Conservation (phyloP, 202 grass and related monocot genomes). For the Alloteropsis angusta region DNA sequence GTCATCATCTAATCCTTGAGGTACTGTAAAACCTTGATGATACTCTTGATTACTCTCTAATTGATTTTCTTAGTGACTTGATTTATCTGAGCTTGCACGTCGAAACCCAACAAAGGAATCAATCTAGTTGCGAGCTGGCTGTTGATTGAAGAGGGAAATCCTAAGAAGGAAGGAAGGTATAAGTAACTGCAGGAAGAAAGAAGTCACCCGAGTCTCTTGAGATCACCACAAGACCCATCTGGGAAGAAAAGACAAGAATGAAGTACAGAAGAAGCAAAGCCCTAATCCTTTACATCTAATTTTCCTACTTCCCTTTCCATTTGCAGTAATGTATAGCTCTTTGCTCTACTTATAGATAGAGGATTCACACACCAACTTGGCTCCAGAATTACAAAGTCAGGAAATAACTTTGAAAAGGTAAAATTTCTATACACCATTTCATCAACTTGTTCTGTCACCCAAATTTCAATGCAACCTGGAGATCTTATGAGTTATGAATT, state of each 20-base stretch:
- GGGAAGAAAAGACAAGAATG: conserved; percentile 51
- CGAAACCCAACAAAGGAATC: background rate
- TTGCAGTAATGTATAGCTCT: conserved; percentile 5
- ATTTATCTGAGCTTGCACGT: background rate
- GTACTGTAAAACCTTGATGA: background rate
- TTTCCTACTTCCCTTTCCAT: conserved; percentile 5
- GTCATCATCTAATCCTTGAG: background rate
- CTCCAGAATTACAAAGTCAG: conserved; percentile 1
- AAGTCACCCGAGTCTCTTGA: conserved; percentile 23
- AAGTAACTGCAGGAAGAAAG: conserved; percentile 35
- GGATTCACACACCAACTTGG: conserved; percentile 23
- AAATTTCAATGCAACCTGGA: conserved; percentile 9
- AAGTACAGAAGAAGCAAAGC: conserved; percentile 47
- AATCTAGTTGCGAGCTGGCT: background rate
- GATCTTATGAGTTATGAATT: background rate
- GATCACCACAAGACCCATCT: conserved; percentile 25
- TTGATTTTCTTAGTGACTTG: background rate
- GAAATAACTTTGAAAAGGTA: conserved; percentile 26
- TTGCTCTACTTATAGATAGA: conserved; percentile 41
- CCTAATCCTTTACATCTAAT: conserved; percentile 4
- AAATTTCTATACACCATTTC: conserved; percentile 5
- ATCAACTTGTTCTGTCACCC: background rate
- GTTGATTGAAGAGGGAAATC: conserved; percentile 18
- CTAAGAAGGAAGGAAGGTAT: conserved; percentile 44
- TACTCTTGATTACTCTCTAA: background rate